Evolutionary conservation across 768 basidiomycete genomes (phyloP).

Genomic region (Podaxis sp.): DNA sequence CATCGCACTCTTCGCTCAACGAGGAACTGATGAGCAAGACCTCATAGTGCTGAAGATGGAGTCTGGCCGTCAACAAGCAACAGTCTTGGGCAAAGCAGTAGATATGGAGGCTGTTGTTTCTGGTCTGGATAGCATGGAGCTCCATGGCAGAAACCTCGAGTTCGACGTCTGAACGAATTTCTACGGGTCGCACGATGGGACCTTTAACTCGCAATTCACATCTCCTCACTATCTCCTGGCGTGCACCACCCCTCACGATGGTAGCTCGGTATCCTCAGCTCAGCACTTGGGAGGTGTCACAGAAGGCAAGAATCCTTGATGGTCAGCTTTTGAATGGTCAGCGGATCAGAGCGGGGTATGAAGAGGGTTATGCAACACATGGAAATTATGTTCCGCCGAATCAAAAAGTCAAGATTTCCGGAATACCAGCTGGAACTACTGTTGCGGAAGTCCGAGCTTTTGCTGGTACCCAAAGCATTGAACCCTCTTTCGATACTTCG

Average conservation of each 20-base stretch:
- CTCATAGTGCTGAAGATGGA: conserved; percentile 19
- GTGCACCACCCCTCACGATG: conserved; percentile 42
- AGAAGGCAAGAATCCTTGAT: conserved; percentile 38
- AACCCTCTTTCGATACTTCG: background rate
- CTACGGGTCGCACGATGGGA: conserved; percentile 40
- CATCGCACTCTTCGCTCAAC: conserved; percentile 15
- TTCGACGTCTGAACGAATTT: conserved; percentile 43
- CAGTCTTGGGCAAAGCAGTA: conserved; percentile 40
- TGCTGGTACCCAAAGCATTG: conserved; percentile 2
- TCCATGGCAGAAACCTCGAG: conserved; percentile 39
- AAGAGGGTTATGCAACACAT: conserved; percentile 22
- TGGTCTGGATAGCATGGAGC: conserved; percentile 49
- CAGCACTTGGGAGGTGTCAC: conserved; percentile 25
- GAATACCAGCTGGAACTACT: conserved; percentile 6
- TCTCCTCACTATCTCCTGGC: conserved; percentile 52
- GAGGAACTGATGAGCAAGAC: conserved; percentile 11
- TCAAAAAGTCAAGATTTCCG: conserved; percentile 3
- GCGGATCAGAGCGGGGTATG: conserved; percentile 49
- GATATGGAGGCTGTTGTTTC: conserved; percentile 39
- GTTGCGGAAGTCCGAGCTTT: conserved; percentile 3
- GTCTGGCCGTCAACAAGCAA: conserved; percentile 36
- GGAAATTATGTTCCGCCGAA: background rate
- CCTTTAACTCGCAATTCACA: conserved; percentile 31
- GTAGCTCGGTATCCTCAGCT: conserved; percentile 40
- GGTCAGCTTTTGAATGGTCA: conserved; percentile 36